Evolutionary conservation across 139 green algal genomes (phyloP), one percentile per base, ranked within the genome.

Genomic region (Picochlorum sp.): DNA sequence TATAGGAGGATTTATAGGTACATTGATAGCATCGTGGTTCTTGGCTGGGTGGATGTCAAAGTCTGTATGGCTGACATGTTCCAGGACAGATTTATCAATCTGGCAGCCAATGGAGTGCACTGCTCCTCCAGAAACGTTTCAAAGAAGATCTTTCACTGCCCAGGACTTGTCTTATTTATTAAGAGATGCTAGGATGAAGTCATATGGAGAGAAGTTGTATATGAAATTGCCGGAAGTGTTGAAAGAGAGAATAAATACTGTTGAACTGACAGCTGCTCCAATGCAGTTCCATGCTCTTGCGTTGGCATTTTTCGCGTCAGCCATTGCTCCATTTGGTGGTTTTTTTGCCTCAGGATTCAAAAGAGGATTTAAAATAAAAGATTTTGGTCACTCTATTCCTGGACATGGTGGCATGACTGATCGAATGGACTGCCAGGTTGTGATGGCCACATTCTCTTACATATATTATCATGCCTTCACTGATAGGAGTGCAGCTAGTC

Each of bases 311-410:
- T 98, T 99, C 68, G 93, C 93, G 2, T 96, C 88, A 16, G 59
- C 89, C 50, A 91, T 97, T 45, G 90, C 91, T 14, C 93, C 93
- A 10, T 99, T 99, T 73, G 93, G 85, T 33, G 93, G 93, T 14
- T 98, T 98, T 65, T 97, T 97, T 57, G 93, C 89, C 5, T 90
- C 74, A 28, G 93, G 93, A 14, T 97, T 99, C 79, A 99, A 99
- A 83, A 84, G 93, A 12, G 89, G 89, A 20, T 96, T 98, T 70
- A 89, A 94, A 54, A 90, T 98, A 67, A 96, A 98, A 73, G 93
- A 99, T 68, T 99, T 99, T 81, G 90, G 89, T 1, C 83, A 96
- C 64, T 89, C 72, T 40, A 99, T 99, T 53, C 93, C 93, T 7
- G 93, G 93, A 0, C 93, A 99, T 67, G 93, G 93, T 14, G 93